Base-by-base conservation (phyloP, 257 asterid genomes). In the Solanum rostratum region DNA sequence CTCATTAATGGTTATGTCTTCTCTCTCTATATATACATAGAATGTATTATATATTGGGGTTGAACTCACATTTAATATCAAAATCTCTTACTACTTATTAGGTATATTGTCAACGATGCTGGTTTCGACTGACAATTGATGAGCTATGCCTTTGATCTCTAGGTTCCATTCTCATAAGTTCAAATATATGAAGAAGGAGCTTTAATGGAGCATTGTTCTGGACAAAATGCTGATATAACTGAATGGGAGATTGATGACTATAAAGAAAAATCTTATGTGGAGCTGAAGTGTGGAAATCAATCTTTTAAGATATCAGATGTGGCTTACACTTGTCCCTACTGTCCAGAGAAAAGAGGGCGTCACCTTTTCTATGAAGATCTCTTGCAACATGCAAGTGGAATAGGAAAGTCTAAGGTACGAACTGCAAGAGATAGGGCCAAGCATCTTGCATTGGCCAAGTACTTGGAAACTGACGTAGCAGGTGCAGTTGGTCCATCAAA, bases 391-490 rank as follows among this genome's bases (percentile, higher is more conserved):
- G 95, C 93, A 20, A 89, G 88, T 84, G 89, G 94, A 50, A 89
- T 96, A 57, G 92, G 93, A 41, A 89, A 22, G 82, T 91, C 97
- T 22, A 82, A 85, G 85, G 91, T 92, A 85, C 90, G 97, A 81
- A 88, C 89, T 46, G 85, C 84, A 14, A 86, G 82, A 83, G 97
- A 95, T 78, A 93, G 89, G 90, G 93, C 92, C 19, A 92, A 89
- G 84, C 99, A 95, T 87, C 93, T 90, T 45, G 95, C 94, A 15
- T 84, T 95, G 87, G 94, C 91, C 52, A 96, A 93, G 87, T 92
- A 89, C 90, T 87, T 93, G 88, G 92, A 92, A 84, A 92, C 70
- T 52, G 92, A 89, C 57, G 76, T 84, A 82, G 84, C 89, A 14
- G 89, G 14, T 74, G 82, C 46, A 85, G 89, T 89, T 85, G 91